Evolutionary conservation across 176 grass and related monocot genomes (phyloP).

Genomic region (Coix lacrymajobi): DNA sequence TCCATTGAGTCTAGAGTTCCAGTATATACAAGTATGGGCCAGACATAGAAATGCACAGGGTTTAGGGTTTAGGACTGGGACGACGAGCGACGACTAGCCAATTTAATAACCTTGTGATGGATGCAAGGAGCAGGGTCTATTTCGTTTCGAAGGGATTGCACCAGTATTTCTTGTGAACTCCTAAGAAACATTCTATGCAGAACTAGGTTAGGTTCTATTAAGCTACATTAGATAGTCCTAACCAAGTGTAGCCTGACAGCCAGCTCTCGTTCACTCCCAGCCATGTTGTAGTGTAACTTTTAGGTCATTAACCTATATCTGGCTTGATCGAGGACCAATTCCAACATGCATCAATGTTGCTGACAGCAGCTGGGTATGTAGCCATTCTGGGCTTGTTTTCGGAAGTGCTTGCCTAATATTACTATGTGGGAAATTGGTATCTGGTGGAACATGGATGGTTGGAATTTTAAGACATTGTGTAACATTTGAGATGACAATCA

Average conservation of each 20-base stretch:
- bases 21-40: no score
- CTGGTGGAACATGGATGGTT: not conserved
- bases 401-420: not conserved
- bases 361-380: not conserved
- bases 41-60: no score
- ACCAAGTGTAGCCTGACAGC: no score
- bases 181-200: not conserved
- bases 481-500: no score
- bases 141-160: not conserved
- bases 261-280: no score
- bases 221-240: not conserved
- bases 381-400: not conserved
- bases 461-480: not conserved
- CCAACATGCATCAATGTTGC: not conserved
- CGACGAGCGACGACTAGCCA: no score
- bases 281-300: no score
- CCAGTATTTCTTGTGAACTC: not conserved
- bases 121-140: not conserved
- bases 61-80: no score
- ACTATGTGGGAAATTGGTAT: not conserved
- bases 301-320: not conserved
- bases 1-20: no score
- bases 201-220: not conserved
- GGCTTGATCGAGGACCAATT: not conserved
- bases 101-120: not conserved